Base-by-base conservation (phyloP, 164 flowering plant genomes). In the Nymphaea thermarum region DNA sequence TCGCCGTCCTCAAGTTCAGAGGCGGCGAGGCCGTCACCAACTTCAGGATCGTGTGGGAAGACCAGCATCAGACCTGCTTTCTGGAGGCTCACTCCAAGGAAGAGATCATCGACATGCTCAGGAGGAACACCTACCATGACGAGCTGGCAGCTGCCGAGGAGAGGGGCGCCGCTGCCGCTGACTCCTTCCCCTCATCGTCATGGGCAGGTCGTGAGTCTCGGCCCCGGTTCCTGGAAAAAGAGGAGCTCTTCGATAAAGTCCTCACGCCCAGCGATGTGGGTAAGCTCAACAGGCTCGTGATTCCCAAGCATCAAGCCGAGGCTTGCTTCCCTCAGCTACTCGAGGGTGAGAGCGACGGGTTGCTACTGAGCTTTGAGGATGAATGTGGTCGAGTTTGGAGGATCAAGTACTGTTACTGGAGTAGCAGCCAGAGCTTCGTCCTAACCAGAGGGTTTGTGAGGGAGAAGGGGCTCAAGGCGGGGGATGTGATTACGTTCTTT, bases 1-100 rank as follows among this genome's bases (percentile, higher is more conserved):
- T 43, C 18, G 44, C 72, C 0, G 59, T 65, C 6, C 25, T 47
- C 47, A 44, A 62, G 73, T 66, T 41, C 55, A 43, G 65, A 7
- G 68, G 73, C 45, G 16, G 43, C 5, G 68, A 71, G 4, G 65
- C 68, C 3, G 55, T 65, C 59, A 69, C 70, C 42, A 68, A 68
- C 57, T 47, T 43, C 55, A 47, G 42, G 14, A 51, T 8, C 14
- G 57, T 15, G 15, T 3, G 3, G 3, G 57, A 51, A 51, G 57
- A 51, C 57, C 8, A 8, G 57, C 57, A 8, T 15, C 57, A 51
- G 14, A 8, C 57, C 14, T 51, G 57, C 12, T 51, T 51, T 15
- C 14, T 51, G 57, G 57, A 51, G 12, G 8, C 57, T 8, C 14
- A 51, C 14, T 51, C 57, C 12, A 51, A 51, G 57, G 57, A 2